A percentile compares a stretch with the other conserved stretches of the same genome.
phyloP scores from a whole-genome alignment of 192 early-diverging fungal species.

The Nowakowskiella sp. region DNA sequence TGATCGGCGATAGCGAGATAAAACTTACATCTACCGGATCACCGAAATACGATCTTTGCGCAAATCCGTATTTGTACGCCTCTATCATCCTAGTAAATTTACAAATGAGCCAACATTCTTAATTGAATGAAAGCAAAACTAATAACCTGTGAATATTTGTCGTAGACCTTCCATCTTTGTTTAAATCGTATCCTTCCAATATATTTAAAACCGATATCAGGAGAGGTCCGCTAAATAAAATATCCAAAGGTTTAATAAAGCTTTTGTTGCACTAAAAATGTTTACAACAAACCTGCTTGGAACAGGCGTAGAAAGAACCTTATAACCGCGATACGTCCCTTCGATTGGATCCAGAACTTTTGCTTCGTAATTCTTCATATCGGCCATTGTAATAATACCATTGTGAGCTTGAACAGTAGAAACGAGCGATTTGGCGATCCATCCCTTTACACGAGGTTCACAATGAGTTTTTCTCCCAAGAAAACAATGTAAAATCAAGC shows the following conservation, averaged over 20 bases:
- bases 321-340: slow-evolving; percentile 71
- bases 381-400: slow-evolving; percentile 69
- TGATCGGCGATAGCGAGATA: background rate
- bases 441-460: slow-evolving; percentile 12
- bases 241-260: background rate
- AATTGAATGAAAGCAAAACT: background rate
- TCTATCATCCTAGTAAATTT: slow-evolving; percentile 52
- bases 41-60: slow-evolving; percentile 69
- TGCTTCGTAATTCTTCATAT: slow-evolving; percentile 61
- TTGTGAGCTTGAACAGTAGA: slow-evolving; percentile 51
- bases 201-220: slow-evolving; percentile 79
- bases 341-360: slow-evolving; percentile 50
- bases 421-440: slow-evolving; percentile 60
- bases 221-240: slow-evolving; percentile 56
- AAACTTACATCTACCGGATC: slow-evolving; percentile 51
- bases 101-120: background rate
- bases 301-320: slow-evolving; percentile 58
- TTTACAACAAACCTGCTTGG: slow-evolving; percentile 52
- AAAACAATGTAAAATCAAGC: background rate
- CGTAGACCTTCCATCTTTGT: slow-evolving; percentile 42
- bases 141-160: slow-evolving; percentile 62
- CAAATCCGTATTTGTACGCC: slow-evolving; percentile 78
- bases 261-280: no score
- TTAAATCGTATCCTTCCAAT: slow-evolving; percentile 72
- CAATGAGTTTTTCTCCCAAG: background rate